phyloP scores from a whole-genome alignment of 1,139 yeast genomes.

The Pichia sp. region DNA sequence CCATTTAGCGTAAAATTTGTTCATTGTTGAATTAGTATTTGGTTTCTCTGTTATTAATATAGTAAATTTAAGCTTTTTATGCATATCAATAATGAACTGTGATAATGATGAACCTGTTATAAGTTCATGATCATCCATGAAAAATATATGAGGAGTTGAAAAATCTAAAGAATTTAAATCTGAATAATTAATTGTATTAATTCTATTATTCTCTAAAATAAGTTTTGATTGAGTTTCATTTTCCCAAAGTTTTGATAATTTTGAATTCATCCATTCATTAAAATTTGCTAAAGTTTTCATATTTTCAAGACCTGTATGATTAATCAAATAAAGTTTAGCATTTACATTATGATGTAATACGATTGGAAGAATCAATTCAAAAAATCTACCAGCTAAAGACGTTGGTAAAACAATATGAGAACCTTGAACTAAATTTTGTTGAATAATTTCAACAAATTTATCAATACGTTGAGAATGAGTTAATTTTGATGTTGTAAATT shows the following conservation, averaged over 20 bases:
- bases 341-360: neutral
- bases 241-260: slow-evolving; percentile 78
- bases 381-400: slow-evolving; percentile 71
- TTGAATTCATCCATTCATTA: slow-evolving; percentile 92
- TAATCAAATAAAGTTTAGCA: slow-evolving; percentile 48
- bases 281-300: slow-evolving; percentile 79
- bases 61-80: slow-evolving; percentile 62
- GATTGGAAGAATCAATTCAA: slow-evolving; percentile 66
- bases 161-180: slow-evolving; percentile 43
- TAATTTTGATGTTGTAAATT: slow-evolving; percentile 52
- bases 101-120: slow-evolving; percentile 58
- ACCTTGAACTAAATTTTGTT: slow-evolving; percentile 55
- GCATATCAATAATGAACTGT: slow-evolving; percentile 48
- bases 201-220: slow-evolving; percentile 67
- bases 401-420: slow-evolving; percentile 84
- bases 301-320: slow-evolving; percentile 75
- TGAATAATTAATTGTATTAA: slow-evolving; percentile 50
- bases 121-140: slow-evolving; percentile 69
- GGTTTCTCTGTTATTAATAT: slow-evolving; percentile 67
- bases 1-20: slow-evolving; percentile 54
- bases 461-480: slow-evolving; percentile 62
- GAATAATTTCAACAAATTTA: slow-evolving; percentile 56
- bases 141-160: slow-evolving; percentile 60
- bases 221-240: slow-evolving; percentile 37
- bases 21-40: slow-evolving; percentile 34